Conservation (phyloP, 805 yeast species). For the Teunomyces cretensis region DNA sequence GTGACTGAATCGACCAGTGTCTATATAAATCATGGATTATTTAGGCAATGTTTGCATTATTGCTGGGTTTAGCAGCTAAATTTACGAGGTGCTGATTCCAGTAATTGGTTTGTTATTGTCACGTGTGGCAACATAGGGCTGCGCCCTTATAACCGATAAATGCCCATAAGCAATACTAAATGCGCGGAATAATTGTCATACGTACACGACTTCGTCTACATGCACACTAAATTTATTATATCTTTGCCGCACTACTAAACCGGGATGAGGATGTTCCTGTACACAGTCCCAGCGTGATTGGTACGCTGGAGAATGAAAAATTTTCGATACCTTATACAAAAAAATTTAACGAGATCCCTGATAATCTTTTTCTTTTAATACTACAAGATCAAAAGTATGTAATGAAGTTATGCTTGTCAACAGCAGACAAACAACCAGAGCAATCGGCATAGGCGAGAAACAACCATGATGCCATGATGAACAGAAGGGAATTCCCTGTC, state of each 20-base stretch:
- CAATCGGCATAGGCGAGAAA: not conserved
- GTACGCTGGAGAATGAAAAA: slow-evolving; percentile 1
- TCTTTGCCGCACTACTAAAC: not conserved
- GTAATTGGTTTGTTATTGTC: slow-evolving; percentile 3
- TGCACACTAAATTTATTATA: not conserved
- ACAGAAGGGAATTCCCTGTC: not conserved
- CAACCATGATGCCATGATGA: not conserved
- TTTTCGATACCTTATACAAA: slow-evolving; percentile 3
- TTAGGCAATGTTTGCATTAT: not conserved
- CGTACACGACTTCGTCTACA: not conserved
- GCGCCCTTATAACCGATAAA: too few relatives aligned
- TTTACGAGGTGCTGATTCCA: not conserved
- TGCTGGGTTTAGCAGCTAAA: slow-evolving; percentile 3
- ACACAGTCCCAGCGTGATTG: not conserved
- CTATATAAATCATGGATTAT: not conserved
- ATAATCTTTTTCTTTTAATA: slow-evolving; percentile 8
- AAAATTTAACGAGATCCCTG: slow-evolving; percentile 4
- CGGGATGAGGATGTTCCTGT: not conserved
- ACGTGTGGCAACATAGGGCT: slow-evolving; percentile 7
- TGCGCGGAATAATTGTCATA: not conserved
- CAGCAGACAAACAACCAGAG: not conserved
- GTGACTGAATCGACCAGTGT: not conserved
- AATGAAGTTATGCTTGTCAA: not conserved
- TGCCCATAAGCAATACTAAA: not conserved
- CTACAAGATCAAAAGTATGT: slow-evolving; percentile 12